phyloP scores from a whole-genome alignment of 495 filamentous ascomycete species.

The Penicillium simplicissimum region DNA sequence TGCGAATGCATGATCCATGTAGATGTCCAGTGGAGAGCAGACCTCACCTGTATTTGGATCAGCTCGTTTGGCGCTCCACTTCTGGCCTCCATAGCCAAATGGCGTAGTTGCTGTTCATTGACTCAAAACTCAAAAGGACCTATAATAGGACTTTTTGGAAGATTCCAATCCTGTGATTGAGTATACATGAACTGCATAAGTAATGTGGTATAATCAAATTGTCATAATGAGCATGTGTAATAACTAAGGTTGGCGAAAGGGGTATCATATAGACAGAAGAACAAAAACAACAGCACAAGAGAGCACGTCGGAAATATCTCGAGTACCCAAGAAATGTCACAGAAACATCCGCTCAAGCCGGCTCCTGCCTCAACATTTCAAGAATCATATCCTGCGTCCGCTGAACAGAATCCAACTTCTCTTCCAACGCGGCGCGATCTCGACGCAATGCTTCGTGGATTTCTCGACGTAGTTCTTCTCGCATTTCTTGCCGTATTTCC shows the following conservation, averaged over 20 bases:
- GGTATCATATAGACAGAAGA: constrained; percentile 2
- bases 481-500: constrained; percentile 42
- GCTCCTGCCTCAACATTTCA: constrained; percentile 47
- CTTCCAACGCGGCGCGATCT: constrained; percentile 35
- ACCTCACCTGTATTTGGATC: too few relatives aligned
- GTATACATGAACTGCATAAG: background rate
- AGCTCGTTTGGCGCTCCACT: too few relatives aligned
- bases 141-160: background rate
- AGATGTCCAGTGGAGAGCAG: too few relatives aligned
- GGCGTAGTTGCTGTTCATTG: too few relatives aligned
- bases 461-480: constrained; percentile 39
- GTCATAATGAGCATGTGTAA: background rate
- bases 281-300: background rate
- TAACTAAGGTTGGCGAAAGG: background rate
- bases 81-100: too few relatives aligned
- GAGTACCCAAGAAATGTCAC: background rate
- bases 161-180: background rate
- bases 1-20: too few relatives aligned
- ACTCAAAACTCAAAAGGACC: too few relatives aligned
- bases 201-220: background rate
- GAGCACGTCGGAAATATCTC: background rate
- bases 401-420: constrained; percentile 45
- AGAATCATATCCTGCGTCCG: constrained; percentile 49
- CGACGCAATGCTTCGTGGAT: constrained; percentile 34
- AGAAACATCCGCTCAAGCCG: constrained; percentile 23